Percentiles rank a stretch among this genome's conserved stretches.
Conservation (phyloP, 176 grass and related monocot genomes). For the Ampelocalamus luodianensis region DNA sequence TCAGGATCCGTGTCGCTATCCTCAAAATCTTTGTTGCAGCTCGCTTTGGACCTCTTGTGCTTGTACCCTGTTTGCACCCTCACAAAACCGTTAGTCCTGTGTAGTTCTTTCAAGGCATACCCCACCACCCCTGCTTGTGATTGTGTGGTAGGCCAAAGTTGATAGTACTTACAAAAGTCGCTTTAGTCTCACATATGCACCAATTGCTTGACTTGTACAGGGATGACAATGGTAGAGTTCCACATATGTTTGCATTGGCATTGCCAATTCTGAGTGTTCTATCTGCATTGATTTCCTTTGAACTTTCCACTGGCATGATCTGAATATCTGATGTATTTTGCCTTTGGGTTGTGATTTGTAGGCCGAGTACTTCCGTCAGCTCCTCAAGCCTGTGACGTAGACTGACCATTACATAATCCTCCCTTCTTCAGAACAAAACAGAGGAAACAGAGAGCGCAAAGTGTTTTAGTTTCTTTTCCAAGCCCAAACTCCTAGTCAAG, state of each 20-base stretch:
- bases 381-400: constrained; percentile 68
- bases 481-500: background rate
- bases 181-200: background rate
- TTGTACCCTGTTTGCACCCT: constrained; percentile 1
- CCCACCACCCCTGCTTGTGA: background rate
- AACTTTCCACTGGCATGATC: background rate
- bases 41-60: background rate
- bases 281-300: background rate
- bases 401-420: constrained; percentile 21
- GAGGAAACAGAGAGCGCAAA: background rate
- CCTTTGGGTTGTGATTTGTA: constrained; percentile 25
- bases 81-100: constrained; percentile 38
- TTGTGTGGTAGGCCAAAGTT: constrained; percentile 21
- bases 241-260: background rate
- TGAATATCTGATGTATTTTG: background rate
- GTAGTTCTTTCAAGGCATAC: constrained; percentile 15
- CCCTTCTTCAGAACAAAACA: background rate
- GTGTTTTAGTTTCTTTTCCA: background rate
- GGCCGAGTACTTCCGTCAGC: constrained; percentile 72
- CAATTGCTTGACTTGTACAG: background rate
- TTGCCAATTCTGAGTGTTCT: background rate
- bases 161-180: background rate
- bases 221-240: background rate
- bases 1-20: too few relatives aligned
- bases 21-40: background rate